Base-by-base conservation (phyloP, 805 yeast species). In the Scheffersomyces amazonensis region DNA sequence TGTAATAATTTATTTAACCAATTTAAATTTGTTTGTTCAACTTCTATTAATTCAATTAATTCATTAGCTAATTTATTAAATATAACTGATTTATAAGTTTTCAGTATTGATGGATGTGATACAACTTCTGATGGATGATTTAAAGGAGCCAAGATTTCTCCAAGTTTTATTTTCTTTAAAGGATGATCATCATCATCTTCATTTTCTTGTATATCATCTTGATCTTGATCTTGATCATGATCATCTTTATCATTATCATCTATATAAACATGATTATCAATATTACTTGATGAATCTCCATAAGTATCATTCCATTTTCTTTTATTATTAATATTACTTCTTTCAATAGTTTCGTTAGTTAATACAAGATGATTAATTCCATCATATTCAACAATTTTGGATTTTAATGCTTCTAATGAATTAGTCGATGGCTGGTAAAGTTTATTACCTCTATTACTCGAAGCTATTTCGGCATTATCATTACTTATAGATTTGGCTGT, bases 81-180 rank as follows among this genome's bases (percentile, higher is more conserved):
- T 30, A 87, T 63, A 16, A 50, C 46, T 64, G 64, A 71, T 39
- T 74, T 77, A 58, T 76, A 93, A 0, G 93, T 83, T 44, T 72
- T 76, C 35, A 79, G 73, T 13, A 88, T 68, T 1, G 87, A 77
- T 11, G 82, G 83, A 52, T 87, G 90, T 2, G 72, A 70, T 1
- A 84, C 76, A 2, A 91, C 62, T 49, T 93, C 96, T 2, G 86
- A 71, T 0, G 96, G 93, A 40, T 86, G 85, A 7, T 78, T 70
- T 11, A 93, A 77, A 0, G 98, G 96, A 4, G 83, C 78, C 42
- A 93, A 64, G 15, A 89, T 68, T 31, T 80, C 69, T 6, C 64
- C 47, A 18, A 69, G 44, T 16, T 54, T 54, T 17, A 66, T 37
- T 31, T 48, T 51, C 32, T 56, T 54, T 37, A 66, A 51, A 5